phyloP scores from a whole-genome alignment of 805 yeast species.

The Candida glaebosa region DNA sequence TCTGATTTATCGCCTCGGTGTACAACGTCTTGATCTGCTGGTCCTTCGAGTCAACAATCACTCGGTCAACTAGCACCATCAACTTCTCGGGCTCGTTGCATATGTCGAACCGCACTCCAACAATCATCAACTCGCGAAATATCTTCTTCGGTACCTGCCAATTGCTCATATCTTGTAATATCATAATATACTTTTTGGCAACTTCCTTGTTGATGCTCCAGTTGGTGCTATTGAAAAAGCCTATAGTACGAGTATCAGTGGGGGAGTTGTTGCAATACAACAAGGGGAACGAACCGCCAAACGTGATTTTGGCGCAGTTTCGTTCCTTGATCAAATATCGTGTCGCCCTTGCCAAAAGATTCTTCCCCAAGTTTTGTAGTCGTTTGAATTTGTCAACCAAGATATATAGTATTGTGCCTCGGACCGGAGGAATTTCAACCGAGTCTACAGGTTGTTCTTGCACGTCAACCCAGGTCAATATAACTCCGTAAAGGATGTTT shows the following conservation, averaged over 20 bases:
- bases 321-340: slow-evolving; percentile 45
- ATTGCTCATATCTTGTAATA: slow-evolving; percentile 35
- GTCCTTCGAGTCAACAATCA: slow-evolving; percentile 10
- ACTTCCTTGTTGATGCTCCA: slow-evolving; percentile 28
- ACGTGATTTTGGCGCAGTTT: slow-evolving; percentile 33
- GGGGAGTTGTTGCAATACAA: slow-evolving; percentile 18
- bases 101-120: slow-evolving; percentile 57
- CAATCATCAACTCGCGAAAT: slow-evolving; percentile 51
- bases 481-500: slow-evolving; percentile 51
- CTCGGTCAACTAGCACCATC: slow-evolving; percentile 33
- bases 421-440: slow-evolving; percentile 6
- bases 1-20: slow-evolving; percentile 31
- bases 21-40: slow-evolving; percentile 22
- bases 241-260: slow-evolving; percentile 20
- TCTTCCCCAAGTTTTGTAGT: slow-evolving; percentile 52
- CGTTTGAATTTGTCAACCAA: slow-evolving; percentile 54
- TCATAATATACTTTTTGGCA: slow-evolving; percentile 31
- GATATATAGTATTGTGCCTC: slow-evolving; percentile 45
- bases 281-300: slow-evolving; percentile 50
- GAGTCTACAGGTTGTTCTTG: slow-evolving; percentile 7
- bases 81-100: slow-evolving; percentile 43
- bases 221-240: slow-evolving; percentile 38
- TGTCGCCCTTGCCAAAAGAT: slow-evolving; percentile 50
- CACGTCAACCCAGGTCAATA: slow-evolving; percentile 48
- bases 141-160: slow-evolving; percentile 57